Percentiles rank a stretch among this genome's conserved stretches.
Evolutionary conservation across 768 basidiomycete genomes (phyloP).

Genomic region (Suillus subalutaceus): DNA sequence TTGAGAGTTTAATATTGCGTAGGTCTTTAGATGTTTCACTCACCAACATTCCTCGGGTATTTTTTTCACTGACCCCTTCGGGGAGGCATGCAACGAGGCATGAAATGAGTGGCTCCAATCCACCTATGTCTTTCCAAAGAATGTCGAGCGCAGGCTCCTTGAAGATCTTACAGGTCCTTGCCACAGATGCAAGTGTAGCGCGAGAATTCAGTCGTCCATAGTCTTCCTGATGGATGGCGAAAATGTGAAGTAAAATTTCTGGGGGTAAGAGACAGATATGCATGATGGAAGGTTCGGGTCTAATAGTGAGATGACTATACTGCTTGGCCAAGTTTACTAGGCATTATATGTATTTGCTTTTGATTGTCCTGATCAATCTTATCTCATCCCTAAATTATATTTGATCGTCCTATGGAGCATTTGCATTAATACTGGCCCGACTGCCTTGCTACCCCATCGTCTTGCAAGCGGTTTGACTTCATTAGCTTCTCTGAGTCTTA

Average conservation of each 20-base stretch:
- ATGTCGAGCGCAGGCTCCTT: neutral
- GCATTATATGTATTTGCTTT: neutral
- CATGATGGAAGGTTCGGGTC: too few species aligned
- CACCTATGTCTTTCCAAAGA: neutral
- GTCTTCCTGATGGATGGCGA: neutral
- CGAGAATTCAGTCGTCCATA: neutral
- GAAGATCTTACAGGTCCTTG: neutral
- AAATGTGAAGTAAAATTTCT: neutral
- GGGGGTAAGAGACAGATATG: neutral
- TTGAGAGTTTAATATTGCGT: neutral
- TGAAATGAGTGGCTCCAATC: neutral
- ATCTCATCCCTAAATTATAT: neutral
- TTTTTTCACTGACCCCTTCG: neutral
- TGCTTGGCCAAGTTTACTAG: neutral
- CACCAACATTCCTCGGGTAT: neutral
- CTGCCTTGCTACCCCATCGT: neutral
- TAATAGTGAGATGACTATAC: too few species aligned
- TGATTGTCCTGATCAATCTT: constrained; percentile 4
- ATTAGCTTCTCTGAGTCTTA: neutral
- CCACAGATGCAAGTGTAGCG: neutral
- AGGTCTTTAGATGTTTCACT: neutral
- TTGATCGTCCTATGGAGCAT: neutral
- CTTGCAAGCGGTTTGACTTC: neutral
- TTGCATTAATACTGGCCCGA: neutral
- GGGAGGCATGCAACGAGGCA: neutral